A percentile compares a stretch with the other conserved stretches of the same genome.
Conservation (phyloP, 2,329 filamentous ascomycete genomes). For the Verticillium klebahnii region DNA sequence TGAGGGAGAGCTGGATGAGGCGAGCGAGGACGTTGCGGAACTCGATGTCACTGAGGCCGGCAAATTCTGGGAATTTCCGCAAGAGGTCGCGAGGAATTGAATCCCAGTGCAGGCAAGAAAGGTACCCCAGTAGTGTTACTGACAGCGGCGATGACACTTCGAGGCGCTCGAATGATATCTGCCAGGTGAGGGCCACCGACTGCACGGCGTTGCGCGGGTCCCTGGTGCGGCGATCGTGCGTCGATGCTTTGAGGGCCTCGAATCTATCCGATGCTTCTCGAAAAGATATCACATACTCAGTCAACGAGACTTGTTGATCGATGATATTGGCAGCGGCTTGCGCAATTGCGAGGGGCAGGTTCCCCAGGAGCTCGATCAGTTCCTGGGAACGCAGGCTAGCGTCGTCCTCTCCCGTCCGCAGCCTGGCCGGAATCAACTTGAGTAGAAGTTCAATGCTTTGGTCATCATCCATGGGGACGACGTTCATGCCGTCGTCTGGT, state of each 20-base stretch:
- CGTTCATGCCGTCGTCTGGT: slow-evolving; percentile 17
- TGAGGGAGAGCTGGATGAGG: not conserved
- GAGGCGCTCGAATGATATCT: slow-evolving; percentile 31
- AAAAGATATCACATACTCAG: slow-evolving; percentile 24
- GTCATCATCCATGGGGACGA: slow-evolving; percentile 21
- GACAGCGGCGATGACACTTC: not conserved
- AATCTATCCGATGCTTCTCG: slow-evolving; percentile 22
- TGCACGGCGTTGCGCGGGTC: slow-evolving; percentile 19
- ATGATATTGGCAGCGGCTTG: slow-evolving; percentile 34
- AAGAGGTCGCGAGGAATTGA: not conserved
- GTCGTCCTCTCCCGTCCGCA: not conserved
- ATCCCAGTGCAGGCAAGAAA: not conserved
- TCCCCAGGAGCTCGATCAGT: slow-evolving; percentile 24
- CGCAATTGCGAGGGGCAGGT: slow-evolving; percentile 34
- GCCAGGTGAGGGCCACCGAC: slow-evolving; percentile 26
- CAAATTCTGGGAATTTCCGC: not conserved
- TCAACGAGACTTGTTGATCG: slow-evolving; percentile 14
- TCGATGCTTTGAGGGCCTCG: slow-evolving; percentile 18
- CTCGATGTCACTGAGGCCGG: not conserved
- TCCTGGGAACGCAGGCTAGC: not conserved
- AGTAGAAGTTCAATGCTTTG: slow-evolving; percentile 16
- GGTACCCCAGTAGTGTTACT: not conserved
- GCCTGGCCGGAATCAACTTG: not conserved
- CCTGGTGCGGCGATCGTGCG: slow-evolving; percentile 6
- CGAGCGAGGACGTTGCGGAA: not conserved